Evolutionary conservation across 768 basidiomycete species (phyloP), one percentile per base, ranked within the genome.

Genomic region (Boletales sp.): DNA sequence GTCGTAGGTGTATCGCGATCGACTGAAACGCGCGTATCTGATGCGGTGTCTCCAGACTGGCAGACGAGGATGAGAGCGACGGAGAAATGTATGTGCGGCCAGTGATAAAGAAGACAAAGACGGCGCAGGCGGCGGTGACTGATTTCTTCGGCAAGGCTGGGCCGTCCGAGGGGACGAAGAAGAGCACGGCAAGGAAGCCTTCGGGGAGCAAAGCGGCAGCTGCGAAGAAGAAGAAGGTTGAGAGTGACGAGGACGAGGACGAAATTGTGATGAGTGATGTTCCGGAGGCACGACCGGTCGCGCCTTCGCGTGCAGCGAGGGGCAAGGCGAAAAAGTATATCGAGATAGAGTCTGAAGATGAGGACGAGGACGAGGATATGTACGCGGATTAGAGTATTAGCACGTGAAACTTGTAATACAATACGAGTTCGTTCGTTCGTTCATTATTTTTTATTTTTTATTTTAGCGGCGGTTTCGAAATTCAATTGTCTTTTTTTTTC

Each of bases 141-240:
- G 83, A 85, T 59, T 86, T 84, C 73, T 83, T 86, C 55, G 67
- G 65, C 34, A 83, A 84, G 62, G 19, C 55, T 40, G 67, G 63
- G 5, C 64, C 69, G 10, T 61, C 68, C 2, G 73, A 70, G 14
- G 58, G 61, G 52, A 53, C 65, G 31, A 77, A 78, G 67, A 75
- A 66, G 50, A 56, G 74, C 30, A 63, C 69, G 6, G 64, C 63
- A 24, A 73, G 76, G 50, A 83, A 82, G 59, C 69, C 83, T 10
- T 81, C 83, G 24, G 76, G 77, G 62, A 81, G 71, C 61, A 83
- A 80, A 70, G 74, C 79, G 4, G 82, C 79, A 35, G 78, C 77
- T 53, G 62, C 70, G 46, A 86, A 82, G 70, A 84, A 81, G 60
- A 75, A 73, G 65, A 62, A 62, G 32, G 65, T 68, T 17, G 69